Conservation (phyloP, 2,329 filamentous ascomycete species). For the Fusarium nematophilum region DNA sequence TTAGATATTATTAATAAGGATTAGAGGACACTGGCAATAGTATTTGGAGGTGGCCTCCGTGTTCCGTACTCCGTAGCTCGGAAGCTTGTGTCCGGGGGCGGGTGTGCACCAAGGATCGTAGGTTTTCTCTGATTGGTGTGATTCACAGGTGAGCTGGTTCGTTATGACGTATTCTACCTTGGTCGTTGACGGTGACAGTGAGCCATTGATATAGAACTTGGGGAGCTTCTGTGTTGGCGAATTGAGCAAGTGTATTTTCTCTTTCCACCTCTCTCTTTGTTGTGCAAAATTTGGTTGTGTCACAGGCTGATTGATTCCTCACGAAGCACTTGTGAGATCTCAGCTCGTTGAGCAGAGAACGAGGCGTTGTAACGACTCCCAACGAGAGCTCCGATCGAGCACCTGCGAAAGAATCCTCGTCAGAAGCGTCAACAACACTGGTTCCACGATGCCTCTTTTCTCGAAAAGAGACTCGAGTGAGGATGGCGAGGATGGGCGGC, state of each 20-base stretch:
- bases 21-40: no score
- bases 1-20: no score
- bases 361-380: no score
- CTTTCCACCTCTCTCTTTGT: no score
- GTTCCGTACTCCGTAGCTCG: conserved; percentile 7
- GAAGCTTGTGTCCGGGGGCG: conserved; percentile 36
- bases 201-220: conserved; percentile 23
- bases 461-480: conserved; percentile 41
- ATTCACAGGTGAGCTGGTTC: conserved; percentile 17
- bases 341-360: no score
- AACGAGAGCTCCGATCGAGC: no score
- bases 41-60: no score
- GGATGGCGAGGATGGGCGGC: conserved; percentile 22
- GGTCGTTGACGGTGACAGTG: conserved; percentile 27
- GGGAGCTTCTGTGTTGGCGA: neutral
- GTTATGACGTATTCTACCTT: conserved; percentile 44
- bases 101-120: conserved; percentile 18
- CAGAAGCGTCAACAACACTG: neutral
- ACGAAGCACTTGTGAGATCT: neutral
- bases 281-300: neutral
- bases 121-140: conserved; percentile 30
- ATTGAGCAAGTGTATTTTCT: neutral
- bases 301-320: conserved; percentile 9
- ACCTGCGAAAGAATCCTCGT: neutral
- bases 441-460: conserved; percentile 50